Conservation (phyloP, 1,139 yeast species). For the Saccharomyces pastorianus region DNA sequence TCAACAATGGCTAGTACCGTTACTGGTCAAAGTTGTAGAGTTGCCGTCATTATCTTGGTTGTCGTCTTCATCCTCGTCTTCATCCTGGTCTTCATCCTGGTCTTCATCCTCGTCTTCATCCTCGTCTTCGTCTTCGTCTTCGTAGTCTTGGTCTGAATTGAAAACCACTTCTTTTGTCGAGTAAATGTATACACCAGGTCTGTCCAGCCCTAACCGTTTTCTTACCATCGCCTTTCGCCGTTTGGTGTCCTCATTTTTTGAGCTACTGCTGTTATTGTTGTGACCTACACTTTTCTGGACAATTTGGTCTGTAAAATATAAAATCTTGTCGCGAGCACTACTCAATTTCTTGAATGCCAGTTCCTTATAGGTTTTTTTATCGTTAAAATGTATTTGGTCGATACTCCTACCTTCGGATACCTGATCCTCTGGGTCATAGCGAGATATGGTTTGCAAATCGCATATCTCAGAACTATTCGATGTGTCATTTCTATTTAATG, state of each 20-base stretch:
- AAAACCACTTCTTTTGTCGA: slow-evolving; percentile 48
- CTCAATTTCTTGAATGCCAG: not conserved
- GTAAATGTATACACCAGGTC: slow-evolving; percentile 43
- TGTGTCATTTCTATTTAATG: slow-evolving; percentile 3
- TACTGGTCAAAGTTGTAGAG: not conserved
- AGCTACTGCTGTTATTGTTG: not conserved
- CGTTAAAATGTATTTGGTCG: not conserved
- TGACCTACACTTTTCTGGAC: slow-evolving; percentile 5
- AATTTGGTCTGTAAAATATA: not conserved
- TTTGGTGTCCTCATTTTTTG: slow-evolving; percentile 21
- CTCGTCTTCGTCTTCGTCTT: not conserved
- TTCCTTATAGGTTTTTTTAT: not conserved
- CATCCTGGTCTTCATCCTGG: not conserved
- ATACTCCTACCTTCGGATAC: not conserved
- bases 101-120: not conserved
- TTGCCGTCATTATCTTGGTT: not conserved
- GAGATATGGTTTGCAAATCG: not conserved
- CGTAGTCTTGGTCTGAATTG: slow-evolving; percentile 29
- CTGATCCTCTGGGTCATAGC: slow-evolving; percentile 1
- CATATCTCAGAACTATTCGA: not conserved
- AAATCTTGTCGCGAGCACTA: not conserved
- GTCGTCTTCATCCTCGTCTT: not conserved
- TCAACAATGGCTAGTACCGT: not conserved
- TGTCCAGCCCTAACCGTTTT: slow-evolving; percentile 25
- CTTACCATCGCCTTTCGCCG: slow-evolving; percentile 19